Percentiles rank a stretch among this genome's conserved stretches.
Evolutionary conservation across 2,329 filamentous ascomycete species (phyloP).

Genomic region (Fusarium liriodendri): DNA sequence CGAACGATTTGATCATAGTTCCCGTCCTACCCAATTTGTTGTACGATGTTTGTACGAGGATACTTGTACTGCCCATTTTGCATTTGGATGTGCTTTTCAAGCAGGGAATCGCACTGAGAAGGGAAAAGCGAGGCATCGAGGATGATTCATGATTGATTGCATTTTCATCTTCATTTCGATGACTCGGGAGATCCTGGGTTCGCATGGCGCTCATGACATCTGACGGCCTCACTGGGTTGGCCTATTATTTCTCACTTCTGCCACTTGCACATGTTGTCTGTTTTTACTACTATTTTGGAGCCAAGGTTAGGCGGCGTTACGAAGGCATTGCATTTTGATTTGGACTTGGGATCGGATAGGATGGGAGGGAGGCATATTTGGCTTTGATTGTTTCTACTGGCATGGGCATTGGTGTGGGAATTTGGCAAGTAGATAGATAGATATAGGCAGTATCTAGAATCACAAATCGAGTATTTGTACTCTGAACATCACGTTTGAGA

Average conservation of each 20-base stretch:
- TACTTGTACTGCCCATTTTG: slow-evolving; percentile 24
- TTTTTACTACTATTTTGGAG: slow-evolving; percentile 24
- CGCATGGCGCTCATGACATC: slow-evolving; percentile 35
- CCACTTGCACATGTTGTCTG: slow-evolving; percentile 5
- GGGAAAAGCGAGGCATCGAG: slow-evolving; percentile 11
- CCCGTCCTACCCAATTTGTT: slow-evolving; percentile 4
- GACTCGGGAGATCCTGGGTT: background rate
- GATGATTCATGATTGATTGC: slow-evolving; percentile 1
- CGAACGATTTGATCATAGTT: background rate
- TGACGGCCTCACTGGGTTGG: slow-evolving; percentile 20
- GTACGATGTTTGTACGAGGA: slow-evolving; percentile 15
- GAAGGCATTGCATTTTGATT: slow-evolving; percentile 17
- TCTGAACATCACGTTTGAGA: background rate
- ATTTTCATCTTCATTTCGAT: slow-evolving; percentile 19
- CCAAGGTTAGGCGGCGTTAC: slow-evolving; percentile 27
- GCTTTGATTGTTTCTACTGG: slow-evolving; percentile 11
- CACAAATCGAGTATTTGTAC: slow-evolving; percentile 4
- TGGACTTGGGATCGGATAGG: slow-evolving; percentile 9
- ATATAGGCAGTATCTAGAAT: slow-evolving; percentile 24
- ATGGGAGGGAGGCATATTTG: slow-evolving; percentile 22
- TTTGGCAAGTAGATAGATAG: slow-evolving; percentile 23
- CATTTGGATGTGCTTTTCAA: slow-evolving; percentile 11
- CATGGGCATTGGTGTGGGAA: slow-evolving; percentile 3
- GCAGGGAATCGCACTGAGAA: background rate
- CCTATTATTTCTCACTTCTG: slow-evolving; percentile 4